phyloP scores from a whole-genome alignment of 164 flowering plant genomes.

The Stephania yunnanensis region DNA sequence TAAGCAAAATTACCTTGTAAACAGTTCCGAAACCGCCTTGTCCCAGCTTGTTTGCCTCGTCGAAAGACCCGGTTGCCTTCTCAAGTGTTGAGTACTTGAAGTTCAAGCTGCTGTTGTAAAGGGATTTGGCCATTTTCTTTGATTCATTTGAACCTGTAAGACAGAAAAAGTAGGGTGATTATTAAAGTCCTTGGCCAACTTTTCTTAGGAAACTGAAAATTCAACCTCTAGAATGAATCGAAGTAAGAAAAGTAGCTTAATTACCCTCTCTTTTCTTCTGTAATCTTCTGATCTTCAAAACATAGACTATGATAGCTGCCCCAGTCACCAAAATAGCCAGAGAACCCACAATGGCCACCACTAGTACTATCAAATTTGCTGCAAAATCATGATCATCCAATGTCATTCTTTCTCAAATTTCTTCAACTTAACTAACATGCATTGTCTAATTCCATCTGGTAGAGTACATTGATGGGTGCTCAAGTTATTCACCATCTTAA shows the following conservation, averaged over 20 bases:
- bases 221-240: too few species aligned
- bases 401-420: background rate
- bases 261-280: slow-evolving; percentile 76
- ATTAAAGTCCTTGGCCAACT: background rate
- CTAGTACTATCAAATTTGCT: slow-evolving; percentile 45
- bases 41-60: slow-evolving; percentile 40
- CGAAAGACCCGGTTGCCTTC: slow-evolving; percentile 49
- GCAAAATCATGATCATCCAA: background rate
- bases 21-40: slow-evolving; percentile 63
- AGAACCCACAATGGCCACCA: slow-evolving; percentile 55
- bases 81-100: slow-evolving; percentile 56
- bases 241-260: background rate
- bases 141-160: slow-evolving; percentile 50
- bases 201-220: too few species aligned
- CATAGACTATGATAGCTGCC: slow-evolving; percentile 37
- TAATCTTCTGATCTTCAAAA: slow-evolving; percentile 53
- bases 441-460: background rate
- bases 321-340: slow-evolving; percentile 41
- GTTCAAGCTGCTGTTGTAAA: slow-evolving; percentile 56
- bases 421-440: background rate
- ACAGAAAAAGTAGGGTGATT: background rate
- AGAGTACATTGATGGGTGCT: background rate
- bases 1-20: slow-evolving; percentile 35
- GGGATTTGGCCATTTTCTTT: slow-evolving; percentile 49
- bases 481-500: background rate